Evolutionary conservation across 169 alveolate genomes (phyloP), one percentile per base, ranked within the genome.

Genomic region (Plasmodium inui): DNA sequence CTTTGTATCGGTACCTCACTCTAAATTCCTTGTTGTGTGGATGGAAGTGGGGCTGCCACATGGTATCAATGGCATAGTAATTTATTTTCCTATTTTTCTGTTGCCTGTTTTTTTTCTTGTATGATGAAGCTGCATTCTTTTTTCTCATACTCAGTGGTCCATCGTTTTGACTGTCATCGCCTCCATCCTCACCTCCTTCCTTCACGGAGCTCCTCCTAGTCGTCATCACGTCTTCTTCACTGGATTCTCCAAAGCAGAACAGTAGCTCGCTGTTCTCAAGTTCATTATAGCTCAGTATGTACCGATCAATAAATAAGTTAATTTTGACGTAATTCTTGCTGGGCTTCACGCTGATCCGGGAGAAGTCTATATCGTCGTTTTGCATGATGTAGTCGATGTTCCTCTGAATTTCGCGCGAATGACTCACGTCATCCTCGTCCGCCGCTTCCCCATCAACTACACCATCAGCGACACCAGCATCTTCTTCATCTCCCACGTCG

Each of bases 41-140:
- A 53, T 95, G 97, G 61, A 95, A 95, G 71, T 95, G 97, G 1
- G 97, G 97, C 34, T 92, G 97, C 97, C 97, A 95, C 86, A 95
- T 86, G 8, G 96, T 94, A 72, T 95, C 97, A 2, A 96, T 44
- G 0, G 96, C 96, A 28, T 91, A 94, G 12, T 88, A 88, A 82
- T 92, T 95, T 12, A 95, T 93, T 74, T 19, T 44, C 30, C 93
- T 46, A 86, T 76, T 86, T 55, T 86, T 86, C 4, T 50, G 84
- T 22, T 50, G 93, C 61, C 55, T 86, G 8, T n/a, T 0, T 86
- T 78, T 76, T 76, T 86, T 86, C 79, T 76, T 73, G 17, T 44
- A 76, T 37, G 81, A 10, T 1, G 28, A 28, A n/a, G 9, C 3
- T 32, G 6, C 26, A 17, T 50, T 41, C 28, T 72, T 84, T 1